Percentiles rank a stretch among this genome's conserved stretches.
These are phyloP conservation scores for Rhizophora apiculata DNA, from an alignment of 345 rosid species.

Conservation along the genomic window DNA sequence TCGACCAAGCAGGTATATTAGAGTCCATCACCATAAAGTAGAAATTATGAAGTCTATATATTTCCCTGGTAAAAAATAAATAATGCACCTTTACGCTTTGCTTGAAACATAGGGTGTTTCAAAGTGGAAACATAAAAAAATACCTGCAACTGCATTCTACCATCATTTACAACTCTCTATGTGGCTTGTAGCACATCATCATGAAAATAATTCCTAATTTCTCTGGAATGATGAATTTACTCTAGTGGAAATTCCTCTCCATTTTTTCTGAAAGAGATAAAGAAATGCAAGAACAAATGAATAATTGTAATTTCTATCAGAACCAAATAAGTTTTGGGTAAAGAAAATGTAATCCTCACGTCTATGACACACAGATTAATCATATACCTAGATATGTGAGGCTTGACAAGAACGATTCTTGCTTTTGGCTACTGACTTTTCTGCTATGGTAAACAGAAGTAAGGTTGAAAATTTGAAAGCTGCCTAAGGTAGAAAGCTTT, in stretches of 20 bases:
- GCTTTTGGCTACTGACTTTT: slow-evolving; percentile 26
- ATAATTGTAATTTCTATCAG: slow-evolving; percentile 4
- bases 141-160: slow-evolving; percentile 72
- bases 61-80: no score
- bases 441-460: slow-evolving; percentile 22
- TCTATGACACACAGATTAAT: background rate
- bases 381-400: slow-evolving; percentile 41
- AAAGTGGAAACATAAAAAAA: background rate
- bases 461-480: background rate
- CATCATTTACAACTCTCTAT: slow-evolving; percentile 61
- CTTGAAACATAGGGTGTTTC: no score
- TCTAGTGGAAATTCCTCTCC: no score
- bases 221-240: no score
- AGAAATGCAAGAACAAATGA: slow-evolving; percentile 30
- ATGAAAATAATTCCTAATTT: no score
- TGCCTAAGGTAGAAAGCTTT: background rate
- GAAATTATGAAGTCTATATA: no score
- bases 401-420: slow-evolving; percentile 32
- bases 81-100: no score
- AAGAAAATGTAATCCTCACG: background rate
- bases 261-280: slow-evolving; percentile 11
- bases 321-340: background rate
- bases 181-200: slow-evolving; percentile 15
- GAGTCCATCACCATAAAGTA: no score
- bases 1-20: no score